Base-by-base conservation (phyloP, 2,329 filamentous ascomycete genomes). In the Colletotrichum shisoi region DNA sequence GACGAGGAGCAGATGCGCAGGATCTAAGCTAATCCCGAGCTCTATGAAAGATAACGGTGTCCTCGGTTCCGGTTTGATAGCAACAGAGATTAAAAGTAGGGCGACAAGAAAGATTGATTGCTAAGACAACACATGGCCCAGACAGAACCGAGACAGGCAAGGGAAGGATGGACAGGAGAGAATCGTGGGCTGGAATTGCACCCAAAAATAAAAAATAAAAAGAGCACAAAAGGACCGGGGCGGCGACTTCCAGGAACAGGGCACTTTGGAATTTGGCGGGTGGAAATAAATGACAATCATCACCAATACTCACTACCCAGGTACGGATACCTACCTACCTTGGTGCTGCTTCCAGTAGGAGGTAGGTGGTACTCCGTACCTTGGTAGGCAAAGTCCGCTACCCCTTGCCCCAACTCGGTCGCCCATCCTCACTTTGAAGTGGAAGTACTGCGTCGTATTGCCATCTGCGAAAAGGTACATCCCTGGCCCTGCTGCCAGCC, bases 261-360 rank as follows among this genome's bases (percentile, higher is more conserved):
- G 61, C 61, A 56, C 49, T 46, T 34, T 65, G 48, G 56, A 58
- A 63, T 57, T 54, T 39, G 37, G 34, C 54, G 42, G 65, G 49
- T 60, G 65, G 65, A 68, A 65, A 65, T 68, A 68, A 65, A 68
- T 65, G 56, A 68, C 45, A 56, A 59, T 65, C 65, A 64, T 42
- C 61, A 65, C 31, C 31, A 34, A 34, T 9, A 9, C 31, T 34
- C 8, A 8, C 31, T 8, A 34, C 31, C 31, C 3, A 21, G 3
- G 21, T 21, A 4, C 24, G 24, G 24, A 24, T 24, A 31, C 27
- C 27, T 31, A 31, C 31, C 8, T 31, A 31, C n/a, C n/a, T n/a
- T n/a, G n/a, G n/a, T n/a, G n/a, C 27, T 31, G 9, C 31, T 31
- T 31, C 31, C 31, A 31, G 2, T 31, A 31, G 2, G 27, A 21